Evolutionary conservation across 805 yeast species (phyloP).

Genomic region (Cyberlindnera xishuangbannaensis): DNA sequence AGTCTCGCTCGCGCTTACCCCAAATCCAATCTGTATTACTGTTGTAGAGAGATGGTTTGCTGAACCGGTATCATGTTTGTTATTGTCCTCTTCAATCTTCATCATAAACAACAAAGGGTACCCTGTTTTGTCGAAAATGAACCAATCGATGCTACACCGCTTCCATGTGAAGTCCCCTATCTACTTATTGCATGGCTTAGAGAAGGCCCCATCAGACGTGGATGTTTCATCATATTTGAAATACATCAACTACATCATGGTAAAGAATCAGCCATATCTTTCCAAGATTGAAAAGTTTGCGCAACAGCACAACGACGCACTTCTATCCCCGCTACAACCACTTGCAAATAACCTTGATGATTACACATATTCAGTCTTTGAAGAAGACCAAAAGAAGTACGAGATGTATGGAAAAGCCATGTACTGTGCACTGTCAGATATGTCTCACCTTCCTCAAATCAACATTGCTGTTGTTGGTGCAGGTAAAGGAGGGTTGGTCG

Average conservation of each 20-base stretch:
- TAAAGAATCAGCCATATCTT: conserved; percentile 28
- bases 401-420: conserved; percentile 40
- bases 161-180: conserved; percentile 37
- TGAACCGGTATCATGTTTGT: conserved; percentile 57
- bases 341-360: conserved; percentile 49
- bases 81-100: conserved; percentile 52
- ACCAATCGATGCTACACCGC: conserved; percentile 43
- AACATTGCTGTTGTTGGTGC: conserved; percentile 72
- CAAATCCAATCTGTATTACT: conserved; percentile 40
- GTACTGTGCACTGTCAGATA: conserved; percentile 22
- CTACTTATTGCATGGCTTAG: conserved; percentile 50
- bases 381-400: conserved; percentile 66
- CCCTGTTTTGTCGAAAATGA: conserved; percentile 58
- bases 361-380: conserved; percentile 63
- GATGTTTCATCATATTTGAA: conserved; percentile 35
- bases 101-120: conserved; percentile 53
- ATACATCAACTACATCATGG: conserved; percentile 36
- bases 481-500: conserved; percentile 80
- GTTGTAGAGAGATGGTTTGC: conserved; percentile 61
- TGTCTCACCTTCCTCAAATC: conserved; percentile 18
- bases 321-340: conserved; percentile 68
- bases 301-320: conserved; percentile 21
- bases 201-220: conserved; percentile 30
- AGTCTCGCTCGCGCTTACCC: conserved; percentile 74
- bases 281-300: conserved; percentile 30